These are phyloP conservation scores for Abrus precatorius DNA, from an alignment of 306 rosid genomes.

Conservation along the genomic window DNA sequence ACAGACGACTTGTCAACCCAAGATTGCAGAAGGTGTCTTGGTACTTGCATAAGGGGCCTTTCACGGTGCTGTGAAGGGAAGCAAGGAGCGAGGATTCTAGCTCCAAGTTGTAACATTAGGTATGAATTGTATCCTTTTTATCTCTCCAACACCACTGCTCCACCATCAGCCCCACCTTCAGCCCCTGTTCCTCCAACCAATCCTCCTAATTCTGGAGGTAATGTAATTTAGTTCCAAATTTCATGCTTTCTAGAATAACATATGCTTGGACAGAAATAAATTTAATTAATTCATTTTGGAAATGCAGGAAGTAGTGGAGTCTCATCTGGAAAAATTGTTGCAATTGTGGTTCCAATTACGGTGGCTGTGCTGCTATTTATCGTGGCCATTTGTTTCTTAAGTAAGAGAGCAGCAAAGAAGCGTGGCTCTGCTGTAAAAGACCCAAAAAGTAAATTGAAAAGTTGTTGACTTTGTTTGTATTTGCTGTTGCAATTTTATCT, in stretches of 20 bases:
- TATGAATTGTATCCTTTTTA: conserved; percentile 51
- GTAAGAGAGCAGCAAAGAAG: conserved; percentile 44
- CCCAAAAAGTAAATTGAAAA: conserved; percentile 24
- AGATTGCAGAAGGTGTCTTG: conserved; percentile 44
- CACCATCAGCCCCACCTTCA: conserved; percentile 23
- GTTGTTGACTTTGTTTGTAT: background rate
- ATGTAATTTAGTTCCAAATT: background rate
- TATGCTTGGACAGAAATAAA: background rate
- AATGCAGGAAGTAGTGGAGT: conserved; percentile 49
- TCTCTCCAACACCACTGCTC: background rate
- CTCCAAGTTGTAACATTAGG: conserved; percentile 41
- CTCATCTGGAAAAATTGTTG: conserved; percentile 43
- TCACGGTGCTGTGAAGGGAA: conserved; percentile 46
- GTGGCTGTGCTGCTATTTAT: conserved; percentile 38
- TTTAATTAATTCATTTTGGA: background rate
- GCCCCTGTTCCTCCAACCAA: conserved; percentile 34
- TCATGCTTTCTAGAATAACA: background rate
- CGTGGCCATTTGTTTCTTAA: conserved; percentile 40
- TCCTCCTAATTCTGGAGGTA: conserved; percentile 44
- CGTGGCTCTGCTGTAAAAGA: conserved; percentile 23
- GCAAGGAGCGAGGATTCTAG: conserved; percentile 41
- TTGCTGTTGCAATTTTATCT: conserved; percentile 10
- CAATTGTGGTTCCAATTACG: conserved; percentile 52
- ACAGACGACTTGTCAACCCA: conserved; percentile 39
- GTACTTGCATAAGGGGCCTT: background rate